Conservation (phyloP, 208 protist genomes). For the Lotmaria passim region DNA sequence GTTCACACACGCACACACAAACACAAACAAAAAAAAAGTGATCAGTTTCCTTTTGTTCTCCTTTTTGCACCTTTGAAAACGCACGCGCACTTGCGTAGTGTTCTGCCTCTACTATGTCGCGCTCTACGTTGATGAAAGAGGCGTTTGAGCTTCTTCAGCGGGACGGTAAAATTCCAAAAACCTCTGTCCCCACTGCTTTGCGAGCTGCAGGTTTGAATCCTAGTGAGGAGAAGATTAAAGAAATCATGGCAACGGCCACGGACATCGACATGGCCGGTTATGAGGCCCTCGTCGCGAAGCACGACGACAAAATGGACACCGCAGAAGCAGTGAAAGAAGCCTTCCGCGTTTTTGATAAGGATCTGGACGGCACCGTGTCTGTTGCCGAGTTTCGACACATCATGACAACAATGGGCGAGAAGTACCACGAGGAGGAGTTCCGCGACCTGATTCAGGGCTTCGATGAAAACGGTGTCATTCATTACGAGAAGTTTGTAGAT, state of each 20-base stretch:
- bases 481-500: constrained; percentile 90
- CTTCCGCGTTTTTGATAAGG: constrained; percentile 97
- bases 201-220: constrained; percentile 90
- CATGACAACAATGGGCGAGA: constrained; percentile 97
- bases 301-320: constrained; percentile 92
- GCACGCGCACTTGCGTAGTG: too few species aligned
- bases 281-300: constrained; percentile 81
- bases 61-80: neutral
- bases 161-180: constrained; percentile 88
- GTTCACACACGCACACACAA: too few species aligned
- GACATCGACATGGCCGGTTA: constrained; percentile 88
- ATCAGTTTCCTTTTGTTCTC: neutral
- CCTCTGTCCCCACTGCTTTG: constrained; percentile 85
- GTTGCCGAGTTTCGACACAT: constrained; percentile 96
- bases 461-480: constrained; percentile 89
- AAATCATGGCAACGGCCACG: constrained; percentile 78
- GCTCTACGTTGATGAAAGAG: constrained; percentile 80
- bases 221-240: constrained; percentile 91
- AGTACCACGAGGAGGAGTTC: constrained; percentile 95
- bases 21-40: neutral
- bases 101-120: constrained; percentile 51
- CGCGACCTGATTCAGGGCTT: constrained; percentile 92
- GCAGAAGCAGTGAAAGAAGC: constrained; percentile 95
- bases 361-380: constrained; percentile 94
- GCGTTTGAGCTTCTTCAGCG: constrained; percentile 91